Percentiles rank a stretch among this genome's conserved stretches.
Evolutionary conservation across 176 grass and related monocot genomes (phyloP).

Genomic region (Ananas comosus): DNA sequence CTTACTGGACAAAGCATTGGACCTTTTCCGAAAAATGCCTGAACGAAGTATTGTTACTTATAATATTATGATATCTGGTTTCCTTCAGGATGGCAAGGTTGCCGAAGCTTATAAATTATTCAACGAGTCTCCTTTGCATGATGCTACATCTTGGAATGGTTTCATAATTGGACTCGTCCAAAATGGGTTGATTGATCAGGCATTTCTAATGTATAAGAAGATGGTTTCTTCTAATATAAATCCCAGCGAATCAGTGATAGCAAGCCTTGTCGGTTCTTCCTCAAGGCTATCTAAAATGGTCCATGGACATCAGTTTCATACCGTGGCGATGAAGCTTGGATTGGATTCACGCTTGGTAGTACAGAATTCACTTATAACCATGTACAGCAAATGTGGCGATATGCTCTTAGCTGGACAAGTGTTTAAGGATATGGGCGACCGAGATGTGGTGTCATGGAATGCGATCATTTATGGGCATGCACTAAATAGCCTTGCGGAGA

Average conservation of each 20-base stretch:
- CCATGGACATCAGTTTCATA: constrained; percentile 48
- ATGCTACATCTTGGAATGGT: constrained; percentile 43
- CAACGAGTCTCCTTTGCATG: constrained; percentile 32
- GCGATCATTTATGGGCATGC: constrained; percentile 61
- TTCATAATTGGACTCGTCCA: constrained; percentile 43
- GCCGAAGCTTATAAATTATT: constrained; percentile 58
- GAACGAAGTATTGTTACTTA: constrained; percentile 41
- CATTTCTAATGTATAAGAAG: constrained; percentile 38
- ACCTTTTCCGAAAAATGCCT: constrained; percentile 43
- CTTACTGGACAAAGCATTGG: constrained; percentile 33
- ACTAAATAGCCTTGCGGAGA: constrained; percentile 37
- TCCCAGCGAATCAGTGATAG: constrained; percentile 40
- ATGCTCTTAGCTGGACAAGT: constrained; percentile 27
- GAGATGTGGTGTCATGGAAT: constrained; percentile 73
- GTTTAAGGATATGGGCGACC: constrained; percentile 35
- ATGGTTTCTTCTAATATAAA: constrained; percentile 40
- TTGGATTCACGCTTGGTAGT: constrained; percentile 31
- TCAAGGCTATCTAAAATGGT: constrained; percentile 38
- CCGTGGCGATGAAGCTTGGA: constrained; percentile 36
- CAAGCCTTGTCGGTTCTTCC: constrained; percentile 45
- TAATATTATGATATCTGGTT: constrained; percentile 58
- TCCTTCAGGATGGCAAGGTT: constrained; percentile 45
- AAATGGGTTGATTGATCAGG: constrained; percentile 40
- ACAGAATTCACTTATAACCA: constrained; percentile 52
- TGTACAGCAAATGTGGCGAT: constrained; percentile 65